These are phyloP conservation scores for Jatropha curcas DNA, from an alignment of 345 rosid species.

Conservation along the genomic window DNA sequence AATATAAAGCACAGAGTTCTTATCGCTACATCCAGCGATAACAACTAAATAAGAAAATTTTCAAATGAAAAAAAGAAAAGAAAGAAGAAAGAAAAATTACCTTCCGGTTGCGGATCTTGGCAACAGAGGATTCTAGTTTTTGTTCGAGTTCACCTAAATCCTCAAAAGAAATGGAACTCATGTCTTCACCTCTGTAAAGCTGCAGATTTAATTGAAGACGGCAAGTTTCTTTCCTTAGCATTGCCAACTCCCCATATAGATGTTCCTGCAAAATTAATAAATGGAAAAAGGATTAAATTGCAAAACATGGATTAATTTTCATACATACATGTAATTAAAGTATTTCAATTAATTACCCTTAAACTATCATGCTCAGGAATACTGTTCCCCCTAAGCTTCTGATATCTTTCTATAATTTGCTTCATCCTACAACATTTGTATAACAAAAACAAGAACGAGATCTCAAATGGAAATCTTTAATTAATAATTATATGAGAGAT, in stretches of 20 bases:
- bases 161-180: slow-evolving; percentile 44
- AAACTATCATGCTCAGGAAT: slow-evolving; percentile 54
- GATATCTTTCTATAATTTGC: slow-evolving; percentile 56
- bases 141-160: slow-evolving; percentile 60
- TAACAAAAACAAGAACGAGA: too few relatives aligned
- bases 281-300: neutral
- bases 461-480: too few relatives aligned
- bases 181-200: slow-evolving; percentile 65
- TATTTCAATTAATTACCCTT: slow-evolving; percentile 34
- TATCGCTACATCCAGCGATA: too few relatives aligned
- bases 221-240: slow-evolving; percentile 56
- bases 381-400: slow-evolving; percentile 46
- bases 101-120: slow-evolving; percentile 72
- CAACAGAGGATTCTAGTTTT: slow-evolving; percentile 60
- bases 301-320: too few relatives aligned
- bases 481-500: too few relatives aligned
- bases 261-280: slow-evolving; percentile 41
- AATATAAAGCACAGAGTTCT: too few relatives aligned
- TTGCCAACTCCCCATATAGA: slow-evolving; percentile 50
- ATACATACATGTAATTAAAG: too few relatives aligned
- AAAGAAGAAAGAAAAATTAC: slow-evolving; percentile 26
- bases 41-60: too few relatives aligned
- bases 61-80: too few relatives aligned
- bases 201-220: slow-evolving; percentile 56
- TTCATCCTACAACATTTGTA: slow-evolving; percentile 48